Evolutionary conservation across 306 rosid genomes (phyloP), one percentile per base, ranked within the genome.

Genomic region (Urtica urens): DNA sequence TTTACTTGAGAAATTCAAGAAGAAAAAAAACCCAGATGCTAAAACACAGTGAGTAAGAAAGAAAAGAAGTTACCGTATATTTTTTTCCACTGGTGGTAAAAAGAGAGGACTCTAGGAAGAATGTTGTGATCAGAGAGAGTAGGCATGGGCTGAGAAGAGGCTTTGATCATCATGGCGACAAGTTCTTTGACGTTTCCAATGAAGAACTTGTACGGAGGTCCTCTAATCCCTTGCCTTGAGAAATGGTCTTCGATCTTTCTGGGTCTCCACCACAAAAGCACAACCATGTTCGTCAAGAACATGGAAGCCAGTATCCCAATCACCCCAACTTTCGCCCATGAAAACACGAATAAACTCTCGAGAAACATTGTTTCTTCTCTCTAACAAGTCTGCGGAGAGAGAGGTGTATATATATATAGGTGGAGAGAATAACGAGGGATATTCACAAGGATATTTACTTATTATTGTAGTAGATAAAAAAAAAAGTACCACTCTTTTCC

Each of bases 51-150:
- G 13, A 17, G 19, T 14, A 0, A 4, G 17, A 9, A 23, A 28
- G 38, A 43, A 49, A 15, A 51, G 20, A 30, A 1, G 20, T 33
- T 63, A 83, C 99, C 99, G 21, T 92, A 92, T 33, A 82, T 76
- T 66, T 92, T 92, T 57, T 78, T 86, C 99, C 99, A 92, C 66
- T 92, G 96, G 59, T 92, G 99, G 67, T 82, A 92, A 62, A 92
- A 92, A 50, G 99, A 71, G 22, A 92, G 94, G 39, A 92, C 99
- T 49, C 99, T 63, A 15, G 99, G 99, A 11, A 92, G 93, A 51
- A 92, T 92, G 67, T 92, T 80, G 76, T 92, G 99, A n/a, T n/a
- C n/a, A 29, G 96, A 82, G 75, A 58, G 57, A 43, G 53, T 25
- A 50, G 95, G 93, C 82, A 92, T 79, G 46, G 96, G 84, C 25